Percentiles rank a stretch among this genome's conserved stretches.
These are phyloP conservation scores for Manihot esculenta DNA, from an alignment of 441 rosid species.

Conservation along the genomic window DNA sequence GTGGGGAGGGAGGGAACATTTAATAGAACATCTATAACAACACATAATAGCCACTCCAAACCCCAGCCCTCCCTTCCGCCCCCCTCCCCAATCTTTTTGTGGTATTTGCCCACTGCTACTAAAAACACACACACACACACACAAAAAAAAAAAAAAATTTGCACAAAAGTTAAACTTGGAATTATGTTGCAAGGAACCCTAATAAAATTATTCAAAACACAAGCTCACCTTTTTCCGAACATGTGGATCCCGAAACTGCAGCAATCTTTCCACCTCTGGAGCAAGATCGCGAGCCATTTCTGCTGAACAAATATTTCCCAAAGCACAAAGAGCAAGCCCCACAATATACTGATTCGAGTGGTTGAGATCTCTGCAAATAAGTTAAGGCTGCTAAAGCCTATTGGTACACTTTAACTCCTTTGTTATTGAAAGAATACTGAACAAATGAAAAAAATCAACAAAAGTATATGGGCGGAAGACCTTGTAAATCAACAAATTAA, in stretches of 20 bases:
- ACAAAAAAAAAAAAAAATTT: background rate
- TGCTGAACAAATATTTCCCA: constrained; percentile 98
- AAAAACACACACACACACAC: background rate
- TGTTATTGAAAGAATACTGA: constrained; percentile 35
- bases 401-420: background rate
- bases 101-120: background rate
- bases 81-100: no score
- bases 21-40: no score
- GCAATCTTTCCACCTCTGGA: constrained; percentile 95
- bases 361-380: constrained; percentile 84
- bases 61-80: no score
- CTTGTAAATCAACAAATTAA: background rate
- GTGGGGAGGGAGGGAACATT: no score
- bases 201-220: background rate
- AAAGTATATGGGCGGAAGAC: constrained; percentile 47
- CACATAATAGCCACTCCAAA: no score
- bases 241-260: constrained; percentile 98
- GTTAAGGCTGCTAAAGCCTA: constrained; percentile 55
- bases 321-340: constrained; percentile 98
- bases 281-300: constrained; percentile 99
- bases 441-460: constrained; percentile 64
- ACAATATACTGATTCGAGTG: constrained; percentile 96
- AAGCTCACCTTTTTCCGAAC: constrained; percentile 86
- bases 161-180: background rate
- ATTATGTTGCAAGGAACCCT: constrained; percentile 1